A percentile compares a stretch with the other conserved stretches of the same genome.
Evolutionary conservation across 148 eudicot genomes (phyloP).

Genomic region (Spergularia marina): DNA sequence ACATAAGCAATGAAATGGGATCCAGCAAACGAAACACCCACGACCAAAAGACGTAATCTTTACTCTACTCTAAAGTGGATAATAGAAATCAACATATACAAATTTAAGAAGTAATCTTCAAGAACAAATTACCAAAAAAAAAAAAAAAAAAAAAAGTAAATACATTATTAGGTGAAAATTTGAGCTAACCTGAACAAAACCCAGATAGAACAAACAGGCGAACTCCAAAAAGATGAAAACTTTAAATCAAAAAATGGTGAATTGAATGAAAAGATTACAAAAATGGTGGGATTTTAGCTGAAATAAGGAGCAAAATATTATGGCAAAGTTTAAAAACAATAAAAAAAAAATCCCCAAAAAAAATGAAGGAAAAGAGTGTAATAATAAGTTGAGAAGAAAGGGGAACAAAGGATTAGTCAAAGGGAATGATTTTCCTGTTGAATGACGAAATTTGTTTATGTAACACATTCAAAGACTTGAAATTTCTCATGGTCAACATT

Average conservation of each 20-base stretch:
- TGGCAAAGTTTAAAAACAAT: neutral
- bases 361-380: neutral
- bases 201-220: constrained; percentile 16
- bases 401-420: constrained; percentile 13
- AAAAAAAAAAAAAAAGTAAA: no score
- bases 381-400: neutral
- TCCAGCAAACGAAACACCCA: neutral
- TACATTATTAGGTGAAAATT: neutral
- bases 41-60: neutral
- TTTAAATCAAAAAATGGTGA: constrained; percentile 10
- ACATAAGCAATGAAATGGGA: neutral
- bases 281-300: constrained; percentile 1
- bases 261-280: neutral
- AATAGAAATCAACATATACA: neutral
- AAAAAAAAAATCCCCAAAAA: neutral
- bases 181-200: constrained; percentile 30
- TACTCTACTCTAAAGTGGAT: neutral
- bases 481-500: constrained; percentile 27
- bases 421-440: neutral
- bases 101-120: neutral
- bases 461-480: constrained; percentile 9
- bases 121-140: neutral
- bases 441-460: neutral
- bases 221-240: constrained; percentile 15
- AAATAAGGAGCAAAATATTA: constrained; percentile 11